Conservation (phyloP, 1,284 basidiomycete genomes). For the Melampsora americana region DNA sequence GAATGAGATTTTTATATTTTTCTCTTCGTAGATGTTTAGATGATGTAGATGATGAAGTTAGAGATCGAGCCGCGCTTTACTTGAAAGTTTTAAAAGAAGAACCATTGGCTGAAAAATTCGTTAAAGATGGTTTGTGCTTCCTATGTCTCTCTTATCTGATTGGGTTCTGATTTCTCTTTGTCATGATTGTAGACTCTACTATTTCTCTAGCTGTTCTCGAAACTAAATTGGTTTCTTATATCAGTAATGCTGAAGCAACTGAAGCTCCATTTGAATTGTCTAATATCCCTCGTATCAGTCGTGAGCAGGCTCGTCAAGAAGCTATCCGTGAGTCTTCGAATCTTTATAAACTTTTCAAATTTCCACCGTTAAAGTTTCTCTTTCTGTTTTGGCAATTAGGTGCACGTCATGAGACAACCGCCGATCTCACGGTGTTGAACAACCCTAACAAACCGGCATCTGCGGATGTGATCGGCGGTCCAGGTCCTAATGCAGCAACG, state of each 20-base stretch:
- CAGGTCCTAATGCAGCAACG: constrained; percentile 62
- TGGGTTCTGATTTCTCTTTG: constrained; percentile 9
- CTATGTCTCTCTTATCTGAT: constrained; percentile 6
- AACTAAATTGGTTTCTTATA: constrained; percentile 79
- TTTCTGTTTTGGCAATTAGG: constrained; percentile 7
- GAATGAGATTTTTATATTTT: constrained; percentile 35
- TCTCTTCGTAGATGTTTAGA: constrained; percentile 72
- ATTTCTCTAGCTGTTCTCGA: constrained; percentile 84
- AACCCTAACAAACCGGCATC: constrained; percentile 53
- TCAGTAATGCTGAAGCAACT: constrained; percentile 71
- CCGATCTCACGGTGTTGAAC: constrained; percentile 42
- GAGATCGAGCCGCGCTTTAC: constrained; percentile 94
- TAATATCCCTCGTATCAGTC: constrained; percentile 82
- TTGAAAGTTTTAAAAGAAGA: constrained; percentile 78
- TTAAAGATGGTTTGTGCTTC: constrained; percentile 73
- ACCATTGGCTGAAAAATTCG: constrained; percentile 74
- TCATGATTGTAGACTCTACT: constrained; percentile 68
- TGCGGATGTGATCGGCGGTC: constrained; percentile 62
- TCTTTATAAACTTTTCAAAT: constrained; percentile 3
- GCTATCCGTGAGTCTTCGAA: constrained; percentile 66
- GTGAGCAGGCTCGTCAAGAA: constrained; percentile 80
- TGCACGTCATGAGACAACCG: constrained; percentile 39
- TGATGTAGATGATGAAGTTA: constrained; percentile 98
- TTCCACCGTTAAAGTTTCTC: constrained; percentile 39
- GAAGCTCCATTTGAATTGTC: constrained; percentile 72